A percentile compares a stretch with the other conserved stretches of the same genome.
Evolutionary conservation across 2,329 filamentous ascomycete species (phyloP).

Genomic region (Anthostomella pinea): DNA sequence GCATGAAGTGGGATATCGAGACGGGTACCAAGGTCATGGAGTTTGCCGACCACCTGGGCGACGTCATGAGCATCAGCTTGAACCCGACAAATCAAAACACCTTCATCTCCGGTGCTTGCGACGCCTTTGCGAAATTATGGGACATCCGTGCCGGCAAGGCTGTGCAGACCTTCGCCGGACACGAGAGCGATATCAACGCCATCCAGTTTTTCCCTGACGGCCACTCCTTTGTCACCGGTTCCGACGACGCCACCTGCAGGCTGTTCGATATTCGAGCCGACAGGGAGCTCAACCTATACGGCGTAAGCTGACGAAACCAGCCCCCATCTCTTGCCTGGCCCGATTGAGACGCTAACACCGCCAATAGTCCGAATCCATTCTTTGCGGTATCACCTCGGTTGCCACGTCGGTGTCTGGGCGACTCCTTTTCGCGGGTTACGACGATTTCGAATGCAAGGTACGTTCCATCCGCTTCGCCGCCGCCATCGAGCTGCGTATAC

Average conservation of each 20-base stretch:
- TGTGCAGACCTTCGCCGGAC: constrained; percentile 96
- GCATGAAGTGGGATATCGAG: constrained; percentile 99
- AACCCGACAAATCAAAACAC: constrained; percentile 99
- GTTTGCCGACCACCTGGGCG: constrained; percentile 95
- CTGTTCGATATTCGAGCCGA: constrained; percentile 98
- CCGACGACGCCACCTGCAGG: constrained; percentile 94
- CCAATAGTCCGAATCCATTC: constrained; percentile 84
- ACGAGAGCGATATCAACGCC: constrained; percentile 98
- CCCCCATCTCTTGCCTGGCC: not conserved
- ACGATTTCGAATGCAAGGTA: constrained; percentile 99
- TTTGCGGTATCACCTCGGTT: constrained; percentile 97
- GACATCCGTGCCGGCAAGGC: constrained; percentile 98
- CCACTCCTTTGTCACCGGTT: constrained; percentile 96
- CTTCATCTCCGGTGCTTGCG: constrained; percentile 98
- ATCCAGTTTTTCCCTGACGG: constrained; percentile 99
- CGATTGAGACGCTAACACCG: constrained; percentile 10
- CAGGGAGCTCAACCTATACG: constrained; percentile 68
- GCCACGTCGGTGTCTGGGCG: constrained; percentile 96
- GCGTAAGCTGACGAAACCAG: constrained; percentile 45
- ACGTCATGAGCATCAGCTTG: constrained; percentile 99
- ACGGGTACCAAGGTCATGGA: constrained; percentile 96
- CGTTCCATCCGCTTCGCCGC: constrained; percentile 33
- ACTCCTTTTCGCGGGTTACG: constrained; percentile 93
- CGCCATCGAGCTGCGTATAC: too few species aligned
- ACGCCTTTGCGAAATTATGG: constrained; percentile 98